Evolutionary conservation across 2,329 filamentous ascomycete species (phyloP), one percentile per base, ranked within the genome.

Genomic region (Metarhizium sp.): DNA sequence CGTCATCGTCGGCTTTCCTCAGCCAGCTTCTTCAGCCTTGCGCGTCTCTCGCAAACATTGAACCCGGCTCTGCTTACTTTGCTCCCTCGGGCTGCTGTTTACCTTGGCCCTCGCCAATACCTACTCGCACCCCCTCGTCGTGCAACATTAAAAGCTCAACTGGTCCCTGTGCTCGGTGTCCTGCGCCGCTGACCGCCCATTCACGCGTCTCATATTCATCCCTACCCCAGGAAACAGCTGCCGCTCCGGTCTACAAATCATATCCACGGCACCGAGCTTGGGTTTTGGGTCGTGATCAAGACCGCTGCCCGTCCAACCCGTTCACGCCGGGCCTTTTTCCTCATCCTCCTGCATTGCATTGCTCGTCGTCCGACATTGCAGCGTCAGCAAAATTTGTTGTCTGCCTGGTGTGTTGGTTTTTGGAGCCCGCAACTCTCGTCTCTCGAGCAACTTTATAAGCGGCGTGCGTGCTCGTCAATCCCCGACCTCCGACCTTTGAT

Each of bases 291-390:
- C 45, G 30, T 48, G 45, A 52, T 50, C 32, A 50, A 50, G 7
- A n/a, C 38, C 36, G 25, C 36, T 20, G 20, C 20, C 50, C 38
- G 51, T 20, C 42, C 42, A 32, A 34, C 36, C 45, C 30, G 38
- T 50, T 29, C 54, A 46, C 47, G 50, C 54, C 43, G 25, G 36
- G 34, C 25, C 42, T 14, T 46, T n/a, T 34, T 18, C 43, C 36
- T 51, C 25, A 43, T 29, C n/a, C 48, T 42, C 20, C 30, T 50
- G 20, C 51, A 48, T 52, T 49, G 42, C 55, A 45, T 54, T 71
- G 71, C 25, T 73, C 75, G 56, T 75, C 73, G 50, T 67, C 65
- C 54, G 83, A 81, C 45, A 48, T 16, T 48, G 45, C 45, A 48
- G 25, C 14, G 45, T 48, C 45, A 48, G 38, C 14, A 16, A 16